phyloP scores from a whole-genome alignment of 2,329 filamentous ascomycete species.

The Pyricularia grisea region DNA sequence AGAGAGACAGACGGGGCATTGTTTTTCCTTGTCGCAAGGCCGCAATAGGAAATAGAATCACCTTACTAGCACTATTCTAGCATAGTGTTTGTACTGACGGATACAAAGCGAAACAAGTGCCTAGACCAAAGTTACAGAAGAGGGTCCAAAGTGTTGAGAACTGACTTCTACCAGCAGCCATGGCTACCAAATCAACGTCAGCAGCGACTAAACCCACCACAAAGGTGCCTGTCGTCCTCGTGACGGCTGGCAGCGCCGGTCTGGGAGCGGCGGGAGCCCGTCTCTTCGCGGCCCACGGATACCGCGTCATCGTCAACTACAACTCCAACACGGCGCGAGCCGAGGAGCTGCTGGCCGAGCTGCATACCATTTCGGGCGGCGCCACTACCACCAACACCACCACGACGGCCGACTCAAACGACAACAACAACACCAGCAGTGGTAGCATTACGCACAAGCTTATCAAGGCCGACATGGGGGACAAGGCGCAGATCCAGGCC shows the following conservation, averaged over 20 bases:
- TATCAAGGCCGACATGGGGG: conserved; percentile 58
- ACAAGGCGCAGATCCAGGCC: conserved; percentile 45
- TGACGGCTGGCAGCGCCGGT: conserved; percentile 50
- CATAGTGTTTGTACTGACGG: background rate
- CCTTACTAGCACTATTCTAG: background rate
- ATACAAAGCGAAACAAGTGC: background rate
- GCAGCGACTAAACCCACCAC: background rate
- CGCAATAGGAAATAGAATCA: background rate
- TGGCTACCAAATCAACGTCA: background rate
- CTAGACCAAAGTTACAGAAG: background rate
- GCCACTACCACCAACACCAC: conserved; percentile 23
- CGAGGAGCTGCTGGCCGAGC: conserved; percentile 42
- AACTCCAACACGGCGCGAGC: conserved; percentile 51
- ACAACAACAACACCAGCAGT: background rate
- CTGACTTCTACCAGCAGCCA: background rate
- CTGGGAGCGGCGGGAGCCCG: conserved; percentile 60
- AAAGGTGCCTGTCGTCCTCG: conserved; percentile 24
- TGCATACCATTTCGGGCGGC: conserved; percentile 37
- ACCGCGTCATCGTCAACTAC: conserved; percentile 68
- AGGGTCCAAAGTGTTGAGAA: no score
- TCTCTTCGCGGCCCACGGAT: conserved; percentile 59
- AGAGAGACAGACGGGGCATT: background rate
- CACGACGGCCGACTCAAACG: conserved; percentile 8
- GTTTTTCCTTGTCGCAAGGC: no score
- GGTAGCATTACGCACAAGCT: conserved; percentile 14